A percentile compares a stretch with the other conserved stretches of the same genome.
Evolutionary conservation across 2,329 filamentous ascomycete genomes (phyloP).

Genomic region (Talaromyces sp.): DNA sequence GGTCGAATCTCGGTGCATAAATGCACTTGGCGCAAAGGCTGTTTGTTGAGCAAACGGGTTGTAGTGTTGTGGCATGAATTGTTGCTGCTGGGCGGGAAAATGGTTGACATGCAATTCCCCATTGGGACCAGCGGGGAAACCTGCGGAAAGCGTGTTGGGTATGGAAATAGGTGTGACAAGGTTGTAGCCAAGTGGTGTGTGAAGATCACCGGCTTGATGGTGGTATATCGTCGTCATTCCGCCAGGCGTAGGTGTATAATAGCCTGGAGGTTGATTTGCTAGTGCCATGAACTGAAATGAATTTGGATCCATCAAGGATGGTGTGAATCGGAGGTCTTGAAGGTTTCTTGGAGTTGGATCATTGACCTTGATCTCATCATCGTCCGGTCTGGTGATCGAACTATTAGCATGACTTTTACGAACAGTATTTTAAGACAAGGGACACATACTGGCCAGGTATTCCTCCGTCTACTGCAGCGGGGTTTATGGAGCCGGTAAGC

Average conservation of each 20-base stretch:
- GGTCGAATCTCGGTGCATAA: conserved; percentile 74
- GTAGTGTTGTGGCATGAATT: conserved; percentile 57
- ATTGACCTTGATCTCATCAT: conserved; percentile 65
- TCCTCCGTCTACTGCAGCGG: conserved; percentile 26
- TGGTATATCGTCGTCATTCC: conserved; percentile 76
- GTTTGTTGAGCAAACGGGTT: conserved; percentile 64
- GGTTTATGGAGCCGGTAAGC: conserved; percentile 42
- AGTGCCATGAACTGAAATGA: conserved; percentile 78
- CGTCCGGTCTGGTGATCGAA: conserved; percentile 41
- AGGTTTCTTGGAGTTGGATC: conserved; percentile 79
- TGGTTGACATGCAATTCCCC: conserved; percentile 65
- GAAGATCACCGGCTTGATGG: conserved; percentile 78
- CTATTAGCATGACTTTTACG: not conserved
- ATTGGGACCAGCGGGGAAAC: conserved; percentile 59
- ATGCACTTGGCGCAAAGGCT: conserved; percentile 73
- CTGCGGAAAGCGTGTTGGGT: conserved; percentile 64
- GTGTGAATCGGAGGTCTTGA: conserved; percentile 85
- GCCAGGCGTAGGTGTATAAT: conserved; percentile 85
- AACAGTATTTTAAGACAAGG: not conserved
- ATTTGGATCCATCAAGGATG: conserved; percentile 82
- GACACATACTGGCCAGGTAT: conserved; percentile 23
- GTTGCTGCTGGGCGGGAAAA: conserved; percentile 59
- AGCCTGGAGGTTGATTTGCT: conserved; percentile 74
- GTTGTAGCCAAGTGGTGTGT: conserved; percentile 71
- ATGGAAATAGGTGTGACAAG: conserved; percentile 81